Conservation (phyloP, 768 basidiomycete genomes). For the Amanita fuliginea region DNA sequence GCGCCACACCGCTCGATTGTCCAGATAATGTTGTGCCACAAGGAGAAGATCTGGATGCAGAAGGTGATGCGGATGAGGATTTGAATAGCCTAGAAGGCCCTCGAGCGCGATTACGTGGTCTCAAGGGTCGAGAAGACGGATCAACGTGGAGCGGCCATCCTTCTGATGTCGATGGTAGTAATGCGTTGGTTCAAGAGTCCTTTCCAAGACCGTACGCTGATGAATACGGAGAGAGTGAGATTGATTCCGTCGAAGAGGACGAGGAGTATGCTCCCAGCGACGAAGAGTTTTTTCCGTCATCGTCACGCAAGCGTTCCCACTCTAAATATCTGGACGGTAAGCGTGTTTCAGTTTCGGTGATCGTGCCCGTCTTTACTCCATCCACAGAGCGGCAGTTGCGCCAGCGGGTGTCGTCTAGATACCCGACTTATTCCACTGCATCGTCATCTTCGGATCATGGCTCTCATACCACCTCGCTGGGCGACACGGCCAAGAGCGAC, state of each 20-base stretch:
- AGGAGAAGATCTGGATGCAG: constrained; percentile 17
- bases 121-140: constrained; percentile 7
- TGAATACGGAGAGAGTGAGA: constrained; percentile 6
- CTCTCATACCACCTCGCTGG: constrained; percentile 6
- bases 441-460: constrained; percentile 7
- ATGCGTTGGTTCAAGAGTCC: constrained; percentile 5
- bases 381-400: constrained; percentile 3
- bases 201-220: constrained; percentile 1
- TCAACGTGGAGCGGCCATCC: constrained; percentile 2
- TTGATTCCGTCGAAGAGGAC: constrained; percentile 7
- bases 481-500: not conserved
- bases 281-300: constrained; percentile 11
- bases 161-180: constrained; percentile 5
- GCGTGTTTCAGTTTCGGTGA: constrained; percentile 7
- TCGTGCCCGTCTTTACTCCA: constrained; percentile 8
- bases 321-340: constrained; percentile 6
- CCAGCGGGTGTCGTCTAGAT: constrained; percentile 15
- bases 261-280: constrained; percentile 16
- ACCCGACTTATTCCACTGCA: constrained; percentile 6
- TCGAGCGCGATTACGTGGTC: constrained; percentile 3
- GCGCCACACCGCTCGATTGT: not conserved
- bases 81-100: constrained; percentile 4
- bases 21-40: constrained; percentile 9
- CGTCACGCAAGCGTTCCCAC: not conserved
- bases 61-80: constrained; percentile 15